Base-by-base conservation (phyloP, 192 early-diverging fungal genomes). In the Thamnidium elegans region DNA sequence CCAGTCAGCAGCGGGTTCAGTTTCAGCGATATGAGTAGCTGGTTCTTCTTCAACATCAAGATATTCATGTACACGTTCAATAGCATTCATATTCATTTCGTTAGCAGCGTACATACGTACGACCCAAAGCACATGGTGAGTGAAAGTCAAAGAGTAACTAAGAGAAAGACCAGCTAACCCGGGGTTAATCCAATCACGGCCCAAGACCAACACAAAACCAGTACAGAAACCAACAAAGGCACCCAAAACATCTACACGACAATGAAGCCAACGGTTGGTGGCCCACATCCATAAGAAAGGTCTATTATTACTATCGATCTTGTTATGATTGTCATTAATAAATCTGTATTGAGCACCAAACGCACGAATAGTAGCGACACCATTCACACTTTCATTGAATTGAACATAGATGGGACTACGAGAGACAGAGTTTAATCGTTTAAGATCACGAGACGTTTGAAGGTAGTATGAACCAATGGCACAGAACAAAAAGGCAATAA, bases 11-110 rank as follows among this genome's bases (percentile, higher is more conserved):
- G 55, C 55, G 47, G 74, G 74, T n/a, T 20, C 42, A 23, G 60
- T 54, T 26, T 66, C 71, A 11, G 66, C 36, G 47, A 73, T 73
- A 13, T 67, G 52, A 43, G 46, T 19, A 19, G 71, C 34, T n/a
- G 88, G 81, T 61, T 98, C 96, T 67, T 95, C 88, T 30, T 92
- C 91, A 39, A 97, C 70, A 6, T 75, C 64, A 65, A 91, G 54
- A 56, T 97, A 98, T 78, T 97, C 93, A 36, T 81, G 68, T 26
- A 96, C 78, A 50, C 96, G 87, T 77, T 98, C 96, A 42, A 96
- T 90, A 6, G 90, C 81, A 67, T 93, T 94, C 86, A 96, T 80
- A 69, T 81, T 86, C 84, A 96, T 91, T 68, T 96, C 94, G 79
- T 92, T 90, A 53, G 86, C 70, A 55, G 86, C 84, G 69, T 91